Percentiles rank a stretch among this genome's conserved stretches.
phyloP scores from a whole-genome alignment of 1,284 basidiomycete species.

The Sanguinoderma infundibulare region DNA sequence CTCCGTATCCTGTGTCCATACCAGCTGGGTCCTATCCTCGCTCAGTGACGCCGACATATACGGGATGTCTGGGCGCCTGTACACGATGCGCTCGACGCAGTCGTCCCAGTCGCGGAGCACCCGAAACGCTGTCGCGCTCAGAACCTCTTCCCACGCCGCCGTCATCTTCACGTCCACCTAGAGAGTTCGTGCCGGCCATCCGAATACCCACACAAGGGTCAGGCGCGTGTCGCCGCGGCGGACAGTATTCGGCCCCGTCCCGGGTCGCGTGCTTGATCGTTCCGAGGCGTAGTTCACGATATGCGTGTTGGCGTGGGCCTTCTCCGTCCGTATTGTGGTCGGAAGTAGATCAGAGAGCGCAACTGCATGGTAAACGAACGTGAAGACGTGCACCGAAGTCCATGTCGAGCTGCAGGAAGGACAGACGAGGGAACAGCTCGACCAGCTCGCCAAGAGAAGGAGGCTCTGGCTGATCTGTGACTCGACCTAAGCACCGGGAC shows the following conservation, averaged over 20 bases:
- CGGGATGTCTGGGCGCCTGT: constrained; percentile 6
- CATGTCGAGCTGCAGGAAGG: constrained; percentile 13
- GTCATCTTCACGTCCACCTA: neutral
- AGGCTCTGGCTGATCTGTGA: neutral
- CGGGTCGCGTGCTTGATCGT: neutral
- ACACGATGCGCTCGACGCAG: constrained; percentile 6
- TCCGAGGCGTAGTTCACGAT: neutral
- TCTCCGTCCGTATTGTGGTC: neutral
- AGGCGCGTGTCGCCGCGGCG: neutral
- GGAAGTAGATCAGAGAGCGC: too few relatives aligned
- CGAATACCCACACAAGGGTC: constrained; percentile 5
- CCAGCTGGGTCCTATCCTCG: neutral
- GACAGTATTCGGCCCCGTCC: neutral
- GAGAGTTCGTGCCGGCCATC: neutral
- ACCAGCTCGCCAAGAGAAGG: neutral
- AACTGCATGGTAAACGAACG: neutral
- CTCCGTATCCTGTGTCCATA: neutral
- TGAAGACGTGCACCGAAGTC: neutral
- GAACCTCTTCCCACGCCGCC: neutral
- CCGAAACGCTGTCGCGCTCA: neutral
- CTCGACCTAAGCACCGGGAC: neutral
- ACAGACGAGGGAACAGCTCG: neutral
- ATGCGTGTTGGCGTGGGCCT: neutral
- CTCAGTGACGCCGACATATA: constrained; percentile 1
- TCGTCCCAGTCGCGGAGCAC: constrained; percentile 6